Evolutionary conservation across 768 basidiomycete species (phyloP), one percentile per base, ranked within the genome.

Genomic region (Phlebiopsis flavidoalba): DNA sequence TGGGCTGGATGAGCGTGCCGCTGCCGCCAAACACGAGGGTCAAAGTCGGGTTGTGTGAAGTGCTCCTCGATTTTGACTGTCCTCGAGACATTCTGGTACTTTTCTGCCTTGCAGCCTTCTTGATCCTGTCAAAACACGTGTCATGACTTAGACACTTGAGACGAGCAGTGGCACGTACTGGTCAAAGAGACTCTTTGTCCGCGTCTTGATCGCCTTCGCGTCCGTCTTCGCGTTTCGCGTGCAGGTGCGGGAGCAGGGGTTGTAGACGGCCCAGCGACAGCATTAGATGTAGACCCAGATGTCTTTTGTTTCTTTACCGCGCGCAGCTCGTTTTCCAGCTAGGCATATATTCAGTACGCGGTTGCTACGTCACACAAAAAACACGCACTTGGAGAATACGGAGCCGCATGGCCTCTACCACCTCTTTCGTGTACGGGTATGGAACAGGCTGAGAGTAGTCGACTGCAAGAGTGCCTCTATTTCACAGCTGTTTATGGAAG

Each of bases 31-130:
- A 62, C 17, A 62, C 61, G 19, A 62, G 61, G n/a, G 3, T 62
- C 57, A 22, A 62, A 62, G 61, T 62, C 61, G 24, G 51, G 50
- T 19, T 53, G 51, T 3, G 50, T 45, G 53, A 62, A 62, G 35
- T 62, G 61, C 15, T 62, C 61, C 35, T 62, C 61, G 22, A 62
- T 33, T 24, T 59, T 58, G n/a, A 62, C 52, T 1, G 57, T 59
- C 26, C 61, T 50, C 11, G 36, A 11, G 1, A 19, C n/a, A 35
- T 53, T 47, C 35, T 52, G 48, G 47, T 58, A 62, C 53, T 62
- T 62, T 43, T 62, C 61, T 1, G 24, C 52, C 57, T 62, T 62
- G 61, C 61, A 7, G 61, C 61, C 52, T 59, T 62, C 57, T 58
- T 59, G 21, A 62, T 22, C 45, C 61, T 62, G 19, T 21, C 10